These are phyloP conservation scores for Wickerhamomyces silvicola DNA, from an alignment of 805 yeast genomes.

Conservation along the genomic window DNA sequence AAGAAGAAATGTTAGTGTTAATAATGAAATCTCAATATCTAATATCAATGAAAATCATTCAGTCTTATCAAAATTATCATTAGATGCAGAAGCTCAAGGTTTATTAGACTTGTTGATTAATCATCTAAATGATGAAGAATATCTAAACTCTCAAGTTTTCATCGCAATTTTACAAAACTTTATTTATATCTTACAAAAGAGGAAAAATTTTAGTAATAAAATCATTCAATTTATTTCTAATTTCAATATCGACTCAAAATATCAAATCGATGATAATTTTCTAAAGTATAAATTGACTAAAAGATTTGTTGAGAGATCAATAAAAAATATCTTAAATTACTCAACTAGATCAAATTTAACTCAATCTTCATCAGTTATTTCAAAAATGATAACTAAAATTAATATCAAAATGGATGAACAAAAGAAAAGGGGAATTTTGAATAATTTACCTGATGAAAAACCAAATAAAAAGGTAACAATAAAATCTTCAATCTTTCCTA, in stretches of 20 bases:
- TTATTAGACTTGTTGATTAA: conserved; percentile 60
- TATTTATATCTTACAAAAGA: conserved; percentile 53
- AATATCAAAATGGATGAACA: conserved; percentile 21
- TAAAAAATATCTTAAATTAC: conserved; percentile 38
- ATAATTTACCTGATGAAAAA: conserved; percentile 20
- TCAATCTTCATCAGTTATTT: conserved; percentile 13
- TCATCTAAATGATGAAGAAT: conserved; percentile 47
- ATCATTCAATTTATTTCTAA: conserved; percentile 53
- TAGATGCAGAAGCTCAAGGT: conserved; percentile 69
- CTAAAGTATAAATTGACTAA: conserved; percentile 45
- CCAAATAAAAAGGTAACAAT: conserved; percentile 20
- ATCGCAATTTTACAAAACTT: conserved; percentile 65
- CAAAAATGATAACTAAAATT: conserved; percentile 16
- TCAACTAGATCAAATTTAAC: conserved; percentile 30
- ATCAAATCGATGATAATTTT: conserved; percentile 32
- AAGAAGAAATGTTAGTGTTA: conserved; percentile 16
- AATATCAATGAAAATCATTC: conserved; percentile 46
- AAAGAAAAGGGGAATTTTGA: conserved; percentile 21
- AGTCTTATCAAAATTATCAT: conserved; percentile 42
- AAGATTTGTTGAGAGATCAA: conserved; percentile 57
- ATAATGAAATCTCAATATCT: no score
- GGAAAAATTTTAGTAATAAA: conserved; percentile 54
- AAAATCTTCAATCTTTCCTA: conserved; percentile 24
- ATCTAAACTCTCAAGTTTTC: conserved; percentile 50
- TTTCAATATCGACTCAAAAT: conserved; percentile 55